Conservation (phyloP, 2,329 filamentous ascomycete species). For the Alternaria sp. region DNA sequence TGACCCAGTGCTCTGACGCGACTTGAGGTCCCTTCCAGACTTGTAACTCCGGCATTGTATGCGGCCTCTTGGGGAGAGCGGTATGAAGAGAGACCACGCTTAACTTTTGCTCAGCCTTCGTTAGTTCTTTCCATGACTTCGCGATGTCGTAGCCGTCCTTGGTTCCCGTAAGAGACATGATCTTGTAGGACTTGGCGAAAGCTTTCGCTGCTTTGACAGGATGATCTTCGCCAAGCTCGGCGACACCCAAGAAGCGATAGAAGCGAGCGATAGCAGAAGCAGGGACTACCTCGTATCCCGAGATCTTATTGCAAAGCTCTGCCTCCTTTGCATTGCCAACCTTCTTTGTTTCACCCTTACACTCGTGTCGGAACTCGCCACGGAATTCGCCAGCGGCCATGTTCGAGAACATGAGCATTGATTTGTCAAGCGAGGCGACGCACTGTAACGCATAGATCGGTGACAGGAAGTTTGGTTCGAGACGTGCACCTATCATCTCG, state of each 20-base stretch:
- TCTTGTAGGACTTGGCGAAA: conserved; percentile 4
- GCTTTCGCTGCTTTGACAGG: conserved; percentile 7
- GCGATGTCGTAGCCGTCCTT: background rate
- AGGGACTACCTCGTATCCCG: background rate
- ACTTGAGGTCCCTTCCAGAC: background rate
- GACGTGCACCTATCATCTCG: background rate
- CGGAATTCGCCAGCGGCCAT: background rate
- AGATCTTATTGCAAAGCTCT: background rate
- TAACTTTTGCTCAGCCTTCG: background rate
- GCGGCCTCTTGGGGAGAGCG: background rate
- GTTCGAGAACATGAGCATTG: background rate
- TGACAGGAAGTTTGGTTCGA: background rate
- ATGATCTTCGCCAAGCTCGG: conserved; percentile 2
- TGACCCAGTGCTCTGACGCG: background rate
- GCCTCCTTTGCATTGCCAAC: background rate
- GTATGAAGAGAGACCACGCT: background rate
- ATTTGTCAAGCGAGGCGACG: background rate
- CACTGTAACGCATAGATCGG: background rate
- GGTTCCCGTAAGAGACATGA: fast-evolving
- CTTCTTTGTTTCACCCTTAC: no score
- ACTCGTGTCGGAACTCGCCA: no score
- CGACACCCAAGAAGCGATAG: conserved; percentile 8
- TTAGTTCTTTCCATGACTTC: background rate
- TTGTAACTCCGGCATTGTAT: background rate
- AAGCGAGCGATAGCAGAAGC: background rate